Evolutionary conservation across 495 filamentous ascomycete genomes (phyloP), one percentile per base, ranked within the genome.

Genomic region (Apiosordaria backusii): DNA sequence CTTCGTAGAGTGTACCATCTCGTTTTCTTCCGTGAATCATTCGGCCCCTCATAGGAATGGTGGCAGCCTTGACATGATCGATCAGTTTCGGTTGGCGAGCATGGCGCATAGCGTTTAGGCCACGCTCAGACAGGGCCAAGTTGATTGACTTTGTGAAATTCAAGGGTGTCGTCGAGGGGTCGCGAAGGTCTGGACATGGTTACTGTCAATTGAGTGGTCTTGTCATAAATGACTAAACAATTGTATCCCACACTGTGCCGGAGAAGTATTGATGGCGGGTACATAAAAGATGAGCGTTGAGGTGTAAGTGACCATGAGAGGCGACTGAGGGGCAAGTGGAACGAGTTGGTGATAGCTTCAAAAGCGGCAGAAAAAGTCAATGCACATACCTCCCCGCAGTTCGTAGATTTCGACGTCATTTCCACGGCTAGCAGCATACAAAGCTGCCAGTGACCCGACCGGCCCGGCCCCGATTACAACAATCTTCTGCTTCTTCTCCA

Each of bases 111-210:
- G 94, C 88, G 71, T 91, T 92, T 73, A 97, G 90, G n/a, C 95
- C 95, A 35, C 95, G 88, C 76, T 97, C 92, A 0, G 95, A 97
- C 13, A 99, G 79, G 19, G 95, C 93, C 21, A 99, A 81, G 72
- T 98, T 99, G 82, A 99, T 99, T 16, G 96, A 98, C 76, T 91
- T 96, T 54, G 93, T 96, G 76, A 98, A 97, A 73, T 98, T 97
- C 62, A 97, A 82, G 0, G 95, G 93, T 13, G 88, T 88, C 0
- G 92, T 97, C 9, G 85, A 84, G 4, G 90, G 88, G 70, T 93
- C 86, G 29, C 96, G 89, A 55, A 97, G 88, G 82, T 97, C 95
- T 97, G 71, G 26, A 24, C 45, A 52, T 59, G 0, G 57, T 66
- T n/a, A 66, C 5, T 25, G 19, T 16, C 24, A 27, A 61, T 25